These are phyloP conservation scores for Astrephomene gubernaculifera DNA, from an alignment of 139 green algal species.

Conservation along the genomic window DNA sequence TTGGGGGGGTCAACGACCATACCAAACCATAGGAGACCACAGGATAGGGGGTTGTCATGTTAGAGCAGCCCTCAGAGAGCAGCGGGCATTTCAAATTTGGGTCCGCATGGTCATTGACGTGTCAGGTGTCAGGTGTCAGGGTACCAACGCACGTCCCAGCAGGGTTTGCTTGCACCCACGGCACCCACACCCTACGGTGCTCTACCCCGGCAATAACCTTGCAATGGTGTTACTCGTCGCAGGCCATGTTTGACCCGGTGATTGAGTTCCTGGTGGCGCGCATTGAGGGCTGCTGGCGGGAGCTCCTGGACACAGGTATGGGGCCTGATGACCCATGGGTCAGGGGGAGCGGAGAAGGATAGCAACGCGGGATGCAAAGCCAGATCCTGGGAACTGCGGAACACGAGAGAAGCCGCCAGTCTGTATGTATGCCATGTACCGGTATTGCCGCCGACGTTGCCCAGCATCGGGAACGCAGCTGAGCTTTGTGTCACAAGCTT, in stretches of 20 bases:
- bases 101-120: not conserved
- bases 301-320: constrained; percentile 52
- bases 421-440: not conserved
- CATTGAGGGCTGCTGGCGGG: constrained; percentile 71
- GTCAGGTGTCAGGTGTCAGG: not conserved
- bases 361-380: too few relatives aligned
- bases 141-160: not conserved
- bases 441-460: not conserved
- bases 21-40: too few relatives aligned
- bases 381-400: not conserved
- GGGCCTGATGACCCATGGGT: not conserved
- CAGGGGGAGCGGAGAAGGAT: not conserved
- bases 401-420: not conserved
- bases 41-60: not conserved
- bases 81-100: not conserved
- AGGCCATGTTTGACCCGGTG: constrained; percentile 52
- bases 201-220: not conserved
- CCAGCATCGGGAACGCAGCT: not conserved
- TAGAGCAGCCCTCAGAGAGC: not conserved
- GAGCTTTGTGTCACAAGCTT: not conserved
- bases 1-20: too few relatives aligned
- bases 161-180: not conserved
- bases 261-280: constrained; percentile 71
- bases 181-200: too few relatives aligned
- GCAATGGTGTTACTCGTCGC: not conserved